These are phyloP conservation scores for Xylaria sp. DNA, from an alignment of 2,329 filamentous ascomycete species.

Conservation along the genomic window DNA sequence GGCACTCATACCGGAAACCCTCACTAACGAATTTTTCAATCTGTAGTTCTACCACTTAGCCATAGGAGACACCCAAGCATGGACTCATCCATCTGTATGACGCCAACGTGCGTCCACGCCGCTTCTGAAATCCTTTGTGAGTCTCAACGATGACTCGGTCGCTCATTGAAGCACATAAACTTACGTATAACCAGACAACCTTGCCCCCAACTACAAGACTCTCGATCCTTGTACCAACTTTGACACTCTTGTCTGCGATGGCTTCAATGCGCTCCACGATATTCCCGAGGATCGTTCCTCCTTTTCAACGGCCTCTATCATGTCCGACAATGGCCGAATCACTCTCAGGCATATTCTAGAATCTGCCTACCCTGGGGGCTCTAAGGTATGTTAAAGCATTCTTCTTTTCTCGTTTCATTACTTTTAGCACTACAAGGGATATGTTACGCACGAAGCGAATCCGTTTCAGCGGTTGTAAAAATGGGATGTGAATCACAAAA, in stretches of 20 bases:
- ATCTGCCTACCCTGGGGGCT: conserved; percentile 45
- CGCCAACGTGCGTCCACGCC: conserved; percentile 58
- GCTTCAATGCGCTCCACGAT: conserved; percentile 59
- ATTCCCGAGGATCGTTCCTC: conserved; percentile 58
- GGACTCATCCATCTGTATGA: conserved; percentile 42
- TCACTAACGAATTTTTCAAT: neutral
- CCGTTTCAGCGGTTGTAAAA: neutral
- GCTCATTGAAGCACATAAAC: neutral
- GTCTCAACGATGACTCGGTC: conserved; percentile 8
- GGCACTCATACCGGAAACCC: no score
- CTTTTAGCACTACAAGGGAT: neutral
- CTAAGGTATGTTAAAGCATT: conserved; percentile 28
- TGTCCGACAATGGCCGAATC: conserved; percentile 55
- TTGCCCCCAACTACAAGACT: conserved; percentile 55
- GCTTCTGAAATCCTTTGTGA: conserved; percentile 53
- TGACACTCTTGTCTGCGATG: conserved; percentile 61
- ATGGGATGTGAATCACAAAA: no score
- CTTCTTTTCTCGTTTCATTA: neutral
- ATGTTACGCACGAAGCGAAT: neutral
- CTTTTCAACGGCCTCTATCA: conserved; percentile 54
- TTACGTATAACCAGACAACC: conserved; percentile 38
- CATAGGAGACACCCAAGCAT: conserved; percentile 20
- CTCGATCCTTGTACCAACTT: conserved; percentile 67
- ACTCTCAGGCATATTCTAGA: conserved; percentile 60
- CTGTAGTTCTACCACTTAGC: conserved; percentile 21